phyloP scores from a whole-genome alignment of 345 rosid genomes.

The Populus davidiana region DNA sequence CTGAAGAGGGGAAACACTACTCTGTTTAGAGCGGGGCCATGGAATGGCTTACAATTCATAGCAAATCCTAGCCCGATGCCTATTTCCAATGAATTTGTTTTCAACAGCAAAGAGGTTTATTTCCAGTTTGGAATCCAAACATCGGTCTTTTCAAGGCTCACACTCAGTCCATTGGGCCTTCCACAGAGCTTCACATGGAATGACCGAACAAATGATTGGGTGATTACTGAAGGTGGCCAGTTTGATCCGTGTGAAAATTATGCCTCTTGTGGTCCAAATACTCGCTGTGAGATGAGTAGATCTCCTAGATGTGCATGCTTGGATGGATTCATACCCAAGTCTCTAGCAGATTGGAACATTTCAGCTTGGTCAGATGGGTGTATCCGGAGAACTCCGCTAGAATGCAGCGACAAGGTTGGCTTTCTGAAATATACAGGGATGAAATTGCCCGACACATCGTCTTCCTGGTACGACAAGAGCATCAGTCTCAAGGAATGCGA shows the following conservation, averaged over 20 bases:
- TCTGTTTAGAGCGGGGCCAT: slow-evolving; percentile 13
- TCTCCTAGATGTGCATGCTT: too few relatives aligned
- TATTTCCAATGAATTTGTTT: neutral
- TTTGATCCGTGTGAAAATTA: slow-evolving; percentile 17
- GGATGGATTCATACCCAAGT: too few relatives aligned
- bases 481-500: too few relatives aligned
- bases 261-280: slow-evolving; percentile 9
- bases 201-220: neutral
- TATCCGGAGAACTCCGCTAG: too few relatives aligned
- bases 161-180: slow-evolving; percentile 6
- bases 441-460: too few relatives aligned
- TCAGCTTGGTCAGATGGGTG: neutral
- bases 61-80: neutral
- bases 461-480: too few relatives aligned
- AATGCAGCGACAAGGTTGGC: too few relatives aligned
- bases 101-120: slow-evolving; percentile 10
- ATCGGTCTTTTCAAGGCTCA: slow-evolving; percentile 3
- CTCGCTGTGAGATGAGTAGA: neutral
- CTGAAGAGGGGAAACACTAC: neutral
- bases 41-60: slow-evolving; percentile 18
- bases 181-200: neutral
- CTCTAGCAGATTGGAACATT: too few relatives aligned
- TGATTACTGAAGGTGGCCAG: neutral
- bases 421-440: too few relatives aligned
- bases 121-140: neutral